Evolutionary conservation across 2,329 filamentous ascomycete species (phyloP), one percentile per base, ranked within the genome.

Genomic region (Monosporascus cannonballus): DNA sequence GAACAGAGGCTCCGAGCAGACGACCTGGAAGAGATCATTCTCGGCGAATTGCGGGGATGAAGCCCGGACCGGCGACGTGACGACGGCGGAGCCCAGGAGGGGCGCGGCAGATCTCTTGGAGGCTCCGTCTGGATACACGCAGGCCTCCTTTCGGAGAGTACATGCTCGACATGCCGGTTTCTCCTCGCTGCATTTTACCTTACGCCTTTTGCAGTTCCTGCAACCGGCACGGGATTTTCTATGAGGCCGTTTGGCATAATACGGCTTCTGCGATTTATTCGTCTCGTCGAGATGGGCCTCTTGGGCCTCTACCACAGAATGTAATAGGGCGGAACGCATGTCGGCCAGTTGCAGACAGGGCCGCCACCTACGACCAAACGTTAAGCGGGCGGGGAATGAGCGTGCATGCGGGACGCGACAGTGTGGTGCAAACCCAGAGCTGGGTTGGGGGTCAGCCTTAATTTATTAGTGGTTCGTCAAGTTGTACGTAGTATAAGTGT

Each of bases 191-290:
- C 79, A 81, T 36, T 51, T 61, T 54, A 42, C 49, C 27, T 49
- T 20, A 24, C 38, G 45, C 50, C 48, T 59, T 57, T 46, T 46
- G 25, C 42, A 46, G 42, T 46, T 46, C 22, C 6, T 69, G 59
- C 79, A 83, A 6, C 78, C 79, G 2, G 71, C 68, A 30, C 79
- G 69, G 1, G 78, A 80, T 64, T 83, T 83, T 57, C 71, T 77
- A 63, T 83, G 79, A 47, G 78, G 77, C 11, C 78, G 72, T 62
- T 82, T 83, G 48, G 72, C 56, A 51, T 74, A 68, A 49, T 73
- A 77, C 1, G 69, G 70, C 49, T 57, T 66, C 8, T 34, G 4
- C n/a, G 30, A 34, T 17, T 24, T 24, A n/a, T 24, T 34, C 3
- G 30, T 34, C 30, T 34, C 11, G 14, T 34, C 30, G 11, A 3